These are phyloP conservation scores for Pseudognaphalium luteoalbum DNA, from an alignment of 129 eudicot species.

Conservation along the genomic window DNA sequence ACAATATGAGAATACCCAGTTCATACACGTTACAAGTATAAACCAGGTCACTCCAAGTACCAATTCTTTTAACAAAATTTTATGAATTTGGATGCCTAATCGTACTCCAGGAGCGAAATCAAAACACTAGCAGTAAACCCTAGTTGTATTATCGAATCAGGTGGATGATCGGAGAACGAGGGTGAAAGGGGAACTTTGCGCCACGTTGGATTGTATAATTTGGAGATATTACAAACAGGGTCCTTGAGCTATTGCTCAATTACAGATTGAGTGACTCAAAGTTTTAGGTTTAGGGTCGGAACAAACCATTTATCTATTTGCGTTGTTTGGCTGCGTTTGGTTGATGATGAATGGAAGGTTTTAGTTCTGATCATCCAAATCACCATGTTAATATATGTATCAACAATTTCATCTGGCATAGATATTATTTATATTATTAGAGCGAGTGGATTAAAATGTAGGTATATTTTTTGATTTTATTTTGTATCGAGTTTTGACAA, in stretches of 20 bases:
- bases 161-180: conserved; percentile 10
- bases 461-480: too few species aligned
- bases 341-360: too few species aligned
- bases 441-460: too few species aligned
- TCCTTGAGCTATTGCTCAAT: conserved; percentile 5
- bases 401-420: too few species aligned
- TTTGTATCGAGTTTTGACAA: too few species aligned
- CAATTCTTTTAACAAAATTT: conserved; percentile 11
- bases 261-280: not conserved
- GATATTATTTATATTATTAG: too few species aligned
- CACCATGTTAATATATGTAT: too few species aligned
- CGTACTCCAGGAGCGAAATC: conserved; percentile 3
- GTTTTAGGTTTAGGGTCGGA: not conserved
- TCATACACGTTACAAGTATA: not conserved
- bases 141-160: conserved; percentile 9
- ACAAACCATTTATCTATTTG: too few species aligned
- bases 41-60: not conserved
- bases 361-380: too few species aligned
- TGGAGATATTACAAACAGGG: not conserved
- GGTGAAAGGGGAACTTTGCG: conserved; percentile 1
- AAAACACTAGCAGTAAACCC: conserved; percentile 14
- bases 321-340: too few species aligned
- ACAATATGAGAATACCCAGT: conserved; percentile 3
- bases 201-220: not conserved
- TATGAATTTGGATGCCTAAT: not conserved